phyloP scores from a whole-genome alignment of 164 flowering plant species.

The Liriodendron chinense region DNA sequence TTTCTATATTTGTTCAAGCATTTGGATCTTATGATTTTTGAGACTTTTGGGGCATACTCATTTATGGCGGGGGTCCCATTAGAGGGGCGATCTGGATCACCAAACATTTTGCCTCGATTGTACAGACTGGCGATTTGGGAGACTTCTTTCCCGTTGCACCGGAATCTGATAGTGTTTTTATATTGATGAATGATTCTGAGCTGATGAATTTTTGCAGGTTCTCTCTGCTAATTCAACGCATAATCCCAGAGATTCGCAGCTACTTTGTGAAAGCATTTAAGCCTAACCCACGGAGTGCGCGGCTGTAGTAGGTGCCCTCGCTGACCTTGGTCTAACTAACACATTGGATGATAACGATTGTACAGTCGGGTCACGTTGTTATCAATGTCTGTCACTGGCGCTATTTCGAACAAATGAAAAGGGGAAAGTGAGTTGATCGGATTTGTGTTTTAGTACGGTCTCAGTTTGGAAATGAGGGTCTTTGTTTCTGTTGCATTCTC shows the following conservation, averaged over 20 bases:
- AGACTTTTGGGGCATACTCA: neutral
- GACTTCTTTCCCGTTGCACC: neutral
- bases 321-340: constrained; percentile 33
- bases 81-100: neutral
- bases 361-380: constrained; percentile 12
- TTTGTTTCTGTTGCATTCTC: neutral
- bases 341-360: constrained; percentile 15
- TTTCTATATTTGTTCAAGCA: neutral
- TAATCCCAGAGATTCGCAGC: constrained; percentile 72
- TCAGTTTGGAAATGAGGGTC: neutral
- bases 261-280: constrained; percentile 70
- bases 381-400: constrained; percentile 2
- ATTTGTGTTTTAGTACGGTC: neutral
- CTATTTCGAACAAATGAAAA: constrained; percentile 1
- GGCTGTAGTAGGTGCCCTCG: constrained; percentile 27
- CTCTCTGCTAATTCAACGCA: constrained; percentile 59
- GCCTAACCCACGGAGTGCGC: constrained; percentile 36
- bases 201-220: constrained; percentile 44
- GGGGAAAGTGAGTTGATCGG: neutral
- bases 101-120: neutral
- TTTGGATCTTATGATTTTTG: neutral
- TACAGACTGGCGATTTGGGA: neutral
- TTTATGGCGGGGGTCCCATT: neutral
- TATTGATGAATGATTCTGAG: neutral
- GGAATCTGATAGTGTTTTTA: neutral